Evolutionary conservation across 2,329 filamentous ascomycete genomes (phyloP).

Genomic region (Verticillium nubilum): DNA sequence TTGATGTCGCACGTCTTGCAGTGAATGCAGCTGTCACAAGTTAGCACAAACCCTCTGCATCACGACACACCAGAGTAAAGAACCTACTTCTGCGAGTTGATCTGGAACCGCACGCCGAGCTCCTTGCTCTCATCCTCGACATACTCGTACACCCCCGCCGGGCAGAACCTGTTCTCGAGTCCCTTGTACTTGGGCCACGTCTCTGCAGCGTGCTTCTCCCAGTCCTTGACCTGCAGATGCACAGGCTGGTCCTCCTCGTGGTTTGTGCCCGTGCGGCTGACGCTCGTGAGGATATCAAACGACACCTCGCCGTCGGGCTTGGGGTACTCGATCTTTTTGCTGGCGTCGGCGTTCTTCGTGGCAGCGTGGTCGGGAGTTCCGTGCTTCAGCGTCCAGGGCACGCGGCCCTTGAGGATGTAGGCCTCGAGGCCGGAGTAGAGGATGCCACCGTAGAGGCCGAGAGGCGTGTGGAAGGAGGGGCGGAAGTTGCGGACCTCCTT

Average conservation of each 20-base stretch:
- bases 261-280: constrained; percentile 92
- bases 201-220: constrained; percentile 80
- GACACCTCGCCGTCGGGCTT: constrained; percentile 94
- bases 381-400: constrained; percentile 91
- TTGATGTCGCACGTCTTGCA: constrained; percentile 99
- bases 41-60: constrained; percentile 17
- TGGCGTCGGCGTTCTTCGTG: constrained; percentile 75
- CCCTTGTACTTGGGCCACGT: constrained; percentile 88
- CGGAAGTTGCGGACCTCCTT: constrained; percentile 96
- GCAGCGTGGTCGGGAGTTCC: constrained; percentile 69
- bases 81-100: constrained; percentile 93
- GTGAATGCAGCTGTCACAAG: constrained; percentile 76
- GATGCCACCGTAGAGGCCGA: constrained; percentile 86
- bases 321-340: constrained; percentile 86
- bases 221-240: constrained; percentile 90
- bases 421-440: constrained; percentile 92
- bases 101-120: constrained; percentile 90
- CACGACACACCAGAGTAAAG: too few species aligned
- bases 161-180: constrained; percentile 93
- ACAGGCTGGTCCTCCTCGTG: constrained; percentile 98
- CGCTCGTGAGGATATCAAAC: constrained; percentile 94
- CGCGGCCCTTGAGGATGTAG: constrained; percentile 76
- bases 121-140: constrained; percentile 86
- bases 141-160: constrained; percentile 96
- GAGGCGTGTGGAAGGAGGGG: constrained; percentile 82